A percentile compares a stretch with the other conserved stretches of the same genome.
Evolutionary conservation across 306 rosid genomes (phyloP).

Genomic region (Cicer bijugum): DNA sequence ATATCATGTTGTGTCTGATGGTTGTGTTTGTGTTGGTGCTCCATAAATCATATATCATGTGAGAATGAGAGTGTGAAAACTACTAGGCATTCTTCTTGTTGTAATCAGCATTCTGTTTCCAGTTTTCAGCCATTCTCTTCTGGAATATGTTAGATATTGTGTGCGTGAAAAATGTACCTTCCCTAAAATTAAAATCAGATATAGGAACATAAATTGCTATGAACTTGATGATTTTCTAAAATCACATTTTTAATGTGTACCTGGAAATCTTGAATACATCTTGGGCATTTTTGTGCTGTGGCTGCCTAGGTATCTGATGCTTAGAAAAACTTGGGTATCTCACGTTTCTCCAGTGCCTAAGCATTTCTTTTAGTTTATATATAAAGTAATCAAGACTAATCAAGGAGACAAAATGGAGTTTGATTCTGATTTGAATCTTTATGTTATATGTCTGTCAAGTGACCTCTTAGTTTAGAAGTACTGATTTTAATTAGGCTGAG

Average conservation of each 20-base stretch:
- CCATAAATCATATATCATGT: neutral
- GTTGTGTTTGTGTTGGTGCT: no score
- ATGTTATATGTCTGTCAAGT: neutral
- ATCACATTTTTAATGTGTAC: neutral
- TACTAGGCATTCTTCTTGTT: neutral
- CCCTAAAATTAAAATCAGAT: neutral
- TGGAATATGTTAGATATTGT: neutral
- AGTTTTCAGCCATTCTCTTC: neutral
- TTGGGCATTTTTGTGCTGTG: neutral
- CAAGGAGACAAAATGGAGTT: conserved; percentile 9
- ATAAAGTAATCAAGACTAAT: neutral
- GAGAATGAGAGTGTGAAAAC: neutral
- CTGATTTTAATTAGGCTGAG: neutral
- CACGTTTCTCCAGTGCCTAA: neutral
- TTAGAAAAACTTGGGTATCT: neutral
- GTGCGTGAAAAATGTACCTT: neutral
- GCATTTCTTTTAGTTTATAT: neutral
- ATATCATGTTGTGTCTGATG: no score
- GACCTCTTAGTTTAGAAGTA: neutral
- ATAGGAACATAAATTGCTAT: neutral
- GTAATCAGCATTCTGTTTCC: neutral
- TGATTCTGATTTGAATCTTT: neutral
- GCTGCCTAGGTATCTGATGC: neutral
- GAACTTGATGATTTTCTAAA: neutral
- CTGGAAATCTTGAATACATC: neutral